A percentile compares a stretch with the other conserved stretches of the same genome.
Conservation (phyloP, 2,329 filamentous ascomycete species). For the Monilinia fructigena region DNA sequence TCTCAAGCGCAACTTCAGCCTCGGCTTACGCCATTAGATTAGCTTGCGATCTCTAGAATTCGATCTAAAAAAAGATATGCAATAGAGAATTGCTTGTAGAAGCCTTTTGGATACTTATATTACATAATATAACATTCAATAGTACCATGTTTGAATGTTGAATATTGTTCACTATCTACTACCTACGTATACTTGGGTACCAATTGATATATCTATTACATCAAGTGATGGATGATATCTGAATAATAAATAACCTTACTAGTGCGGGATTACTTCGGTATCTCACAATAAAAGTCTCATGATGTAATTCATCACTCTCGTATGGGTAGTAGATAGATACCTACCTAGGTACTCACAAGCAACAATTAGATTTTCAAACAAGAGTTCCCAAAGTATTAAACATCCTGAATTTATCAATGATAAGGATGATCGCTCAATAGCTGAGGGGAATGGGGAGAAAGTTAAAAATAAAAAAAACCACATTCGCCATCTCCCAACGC, state of each 20-base stretch:
- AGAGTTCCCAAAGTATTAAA: background rate
- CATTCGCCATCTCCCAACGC: background rate
- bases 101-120: no score
- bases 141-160: no score
- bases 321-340: background rate
- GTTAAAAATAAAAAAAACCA: background rate
- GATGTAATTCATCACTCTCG: background rate
- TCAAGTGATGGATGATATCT: background rate
- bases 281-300: background rate
- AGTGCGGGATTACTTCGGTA: background rate
- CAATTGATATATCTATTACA: no score
- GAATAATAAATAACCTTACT: background rate
- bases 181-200: no score
- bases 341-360: background rate
- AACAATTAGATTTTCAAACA: background rate
- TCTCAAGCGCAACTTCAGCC: constrained; percentile 3
- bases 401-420: background rate
- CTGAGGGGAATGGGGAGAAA: background rate
- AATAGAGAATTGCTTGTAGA: no score
- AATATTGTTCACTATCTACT: no score
- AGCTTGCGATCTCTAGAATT: background rate
- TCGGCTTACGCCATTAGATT: constrained; percentile 18
- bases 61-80: no score
- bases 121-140: no score
- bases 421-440: background rate